Conservation (phyloP, 495 filamentous ascomycete genomes). For the Oidiodendron maius region DNA sequence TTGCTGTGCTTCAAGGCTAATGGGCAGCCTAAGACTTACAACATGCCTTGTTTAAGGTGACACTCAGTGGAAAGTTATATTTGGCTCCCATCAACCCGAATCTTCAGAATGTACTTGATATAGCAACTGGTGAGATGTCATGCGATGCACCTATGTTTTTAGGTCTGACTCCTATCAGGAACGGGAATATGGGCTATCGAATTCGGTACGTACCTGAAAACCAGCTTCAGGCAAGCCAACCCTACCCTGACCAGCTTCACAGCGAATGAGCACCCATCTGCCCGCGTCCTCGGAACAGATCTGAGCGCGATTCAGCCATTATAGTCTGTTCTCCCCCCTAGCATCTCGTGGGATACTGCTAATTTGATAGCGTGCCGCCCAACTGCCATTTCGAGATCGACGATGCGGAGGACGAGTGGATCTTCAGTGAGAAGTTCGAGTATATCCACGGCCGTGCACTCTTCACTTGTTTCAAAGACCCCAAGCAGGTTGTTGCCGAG, state of each 20-base stretch:
- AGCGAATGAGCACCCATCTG: background rate
- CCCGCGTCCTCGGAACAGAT: conserved; percentile 30
- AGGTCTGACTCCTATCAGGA: too few species aligned
- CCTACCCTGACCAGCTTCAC: conserved; percentile 2
- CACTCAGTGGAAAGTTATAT: conserved; percentile 10
- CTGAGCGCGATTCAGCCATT: conserved; percentile 22
- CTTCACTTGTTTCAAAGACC: conserved; percentile 28
- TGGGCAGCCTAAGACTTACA: too few species aligned
- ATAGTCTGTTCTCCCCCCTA: conserved; percentile 23
- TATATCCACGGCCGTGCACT: conserved; percentile 41
- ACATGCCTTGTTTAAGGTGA: conserved; percentile 8
- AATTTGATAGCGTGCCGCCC: conserved; percentile 30
- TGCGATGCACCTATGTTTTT: too few species aligned
- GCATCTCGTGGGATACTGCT: background rate
- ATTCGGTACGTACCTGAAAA: conserved; percentile 18
- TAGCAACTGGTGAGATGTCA: conserved; percentile 5
- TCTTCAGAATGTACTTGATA: conserved; percentile 20
- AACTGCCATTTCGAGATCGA: conserved; percentile 44
- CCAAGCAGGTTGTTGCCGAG: background rate
- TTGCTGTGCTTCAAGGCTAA: background rate
- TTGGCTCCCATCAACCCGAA: conserved; percentile 18
- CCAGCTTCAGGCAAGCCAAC: too few species aligned
- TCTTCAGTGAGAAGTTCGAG: conserved; percentile 37
- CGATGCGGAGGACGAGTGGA: conserved; percentile 47
- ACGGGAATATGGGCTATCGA: conserved; percentile 30